phyloP scores from a whole-genome alignment of 768 basidiomycete species.

The Boletus bicolor region DNA sequence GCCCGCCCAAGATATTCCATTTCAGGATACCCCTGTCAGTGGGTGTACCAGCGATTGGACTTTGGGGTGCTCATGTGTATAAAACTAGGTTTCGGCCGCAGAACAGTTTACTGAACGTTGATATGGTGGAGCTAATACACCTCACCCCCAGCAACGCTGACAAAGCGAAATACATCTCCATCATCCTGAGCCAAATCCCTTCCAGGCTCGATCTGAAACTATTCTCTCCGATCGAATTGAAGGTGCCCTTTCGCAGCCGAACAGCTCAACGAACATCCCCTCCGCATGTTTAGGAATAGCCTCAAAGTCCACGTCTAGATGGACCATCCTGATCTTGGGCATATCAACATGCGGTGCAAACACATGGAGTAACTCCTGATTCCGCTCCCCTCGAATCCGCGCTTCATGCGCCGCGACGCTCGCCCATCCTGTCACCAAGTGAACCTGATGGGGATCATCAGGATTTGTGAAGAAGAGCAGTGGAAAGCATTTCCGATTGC shows the following conservation, averaged over 20 bases:
- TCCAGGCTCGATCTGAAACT: not conserved
- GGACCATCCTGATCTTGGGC: conserved; percentile 31
- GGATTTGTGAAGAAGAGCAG: conserved; percentile 37
- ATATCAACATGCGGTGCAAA: conserved; percentile 33
- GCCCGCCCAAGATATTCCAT: not conserved
- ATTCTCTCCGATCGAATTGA: not conserved
- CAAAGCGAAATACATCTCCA: conserved; percentile 16
- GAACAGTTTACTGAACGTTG: too few relatives aligned
- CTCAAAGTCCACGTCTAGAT: conserved; percentile 39
- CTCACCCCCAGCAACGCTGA: not conserved
- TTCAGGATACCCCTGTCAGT: not conserved
- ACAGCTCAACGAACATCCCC: conserved; percentile 10
- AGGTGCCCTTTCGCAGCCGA: not conserved
- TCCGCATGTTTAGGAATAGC: conserved; percentile 19
- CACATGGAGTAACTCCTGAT: conserved; percentile 35
- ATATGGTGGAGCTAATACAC: not conserved
- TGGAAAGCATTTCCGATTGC: conserved; percentile 40
- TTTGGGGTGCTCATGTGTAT: not conserved
- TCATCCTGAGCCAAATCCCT: conserved; percentile 11
- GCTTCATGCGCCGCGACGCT: conserved; percentile 38
- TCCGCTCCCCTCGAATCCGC: conserved; percentile 41
- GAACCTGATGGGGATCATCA: conserved; percentile 24
- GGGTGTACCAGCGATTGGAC: too few relatives aligned
- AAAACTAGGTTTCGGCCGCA: not conserved
- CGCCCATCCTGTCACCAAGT: conserved; percentile 46